A percentile compares a stretch with the other conserved stretches of the same genome.
Conservation (phyloP, 352 stramenopile genomes). For the Globisporangium sylvaticum region DNA sequence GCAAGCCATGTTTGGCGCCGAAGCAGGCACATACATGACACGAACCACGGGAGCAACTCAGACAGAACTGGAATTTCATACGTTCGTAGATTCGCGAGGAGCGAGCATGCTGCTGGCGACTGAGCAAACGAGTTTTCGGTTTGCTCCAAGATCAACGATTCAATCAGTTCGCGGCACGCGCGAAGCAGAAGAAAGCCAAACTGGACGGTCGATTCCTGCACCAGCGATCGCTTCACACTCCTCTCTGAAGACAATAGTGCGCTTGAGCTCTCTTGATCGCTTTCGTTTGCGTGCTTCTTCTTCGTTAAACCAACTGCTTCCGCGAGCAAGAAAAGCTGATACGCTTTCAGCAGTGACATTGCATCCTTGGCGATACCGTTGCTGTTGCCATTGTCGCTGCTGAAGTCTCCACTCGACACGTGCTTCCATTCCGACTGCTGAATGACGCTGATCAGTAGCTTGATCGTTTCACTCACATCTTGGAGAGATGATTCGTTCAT, state of each 20-base stretch:
- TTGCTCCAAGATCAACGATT: slow-evolving; percentile 42
- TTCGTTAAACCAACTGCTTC: slow-evolving; percentile 70
- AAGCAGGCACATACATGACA: slow-evolving; percentile 75
- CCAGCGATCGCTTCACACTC: slow-evolving; percentile 31
- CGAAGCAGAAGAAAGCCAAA: slow-evolving; percentile 65
- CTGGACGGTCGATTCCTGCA: slow-evolving; percentile 67
- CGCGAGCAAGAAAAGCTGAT: slow-evolving; percentile 73
- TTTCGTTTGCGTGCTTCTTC: slow-evolving; percentile 18
- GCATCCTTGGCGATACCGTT: slow-evolving; percentile 28
- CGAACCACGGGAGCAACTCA: slow-evolving; percentile 69
- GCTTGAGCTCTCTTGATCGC: background rate
- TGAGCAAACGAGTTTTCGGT: slow-evolving; percentile 46
- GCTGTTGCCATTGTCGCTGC: background rate
- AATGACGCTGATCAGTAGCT: slow-evolving; percentile 36
- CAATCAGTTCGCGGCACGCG: slow-evolving; percentile 50
- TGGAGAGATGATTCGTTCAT: background rate
- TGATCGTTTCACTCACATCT: slow-evolving; percentile 35
- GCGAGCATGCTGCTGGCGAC: slow-evolving; percentile 17
- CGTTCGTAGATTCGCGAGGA: slow-evolving; percentile 34
- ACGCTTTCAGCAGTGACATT: slow-evolving; percentile 60
- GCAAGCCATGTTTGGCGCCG: slow-evolving; percentile 78
- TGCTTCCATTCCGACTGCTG: slow-evolving; percentile 9
- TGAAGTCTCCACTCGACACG: background rate
- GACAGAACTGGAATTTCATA: slow-evolving; percentile 54
- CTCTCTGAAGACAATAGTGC: background rate